These are phyloP conservation scores for Phytophthora idaei DNA, from an alignment of 352 stramenopile genomes.

Conservation along the genomic window DNA sequence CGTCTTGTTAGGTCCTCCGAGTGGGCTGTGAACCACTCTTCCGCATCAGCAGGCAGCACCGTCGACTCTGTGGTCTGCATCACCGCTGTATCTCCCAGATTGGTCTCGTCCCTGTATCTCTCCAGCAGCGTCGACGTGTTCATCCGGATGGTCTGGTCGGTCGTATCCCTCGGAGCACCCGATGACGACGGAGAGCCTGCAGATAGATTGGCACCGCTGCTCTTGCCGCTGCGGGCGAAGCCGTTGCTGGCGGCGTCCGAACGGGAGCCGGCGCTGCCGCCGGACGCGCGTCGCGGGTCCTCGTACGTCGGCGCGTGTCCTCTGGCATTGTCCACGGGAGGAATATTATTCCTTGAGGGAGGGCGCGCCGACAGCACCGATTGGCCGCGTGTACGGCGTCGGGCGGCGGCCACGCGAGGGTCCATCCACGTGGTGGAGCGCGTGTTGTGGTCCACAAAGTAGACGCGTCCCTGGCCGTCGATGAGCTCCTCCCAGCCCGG, in stretches of 20 bases:
- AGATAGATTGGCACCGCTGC: slow-evolving; percentile 27
- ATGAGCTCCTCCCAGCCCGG: slow-evolving; percentile 83
- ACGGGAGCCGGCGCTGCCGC: slow-evolving; percentile 18
- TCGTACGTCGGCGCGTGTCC: slow-evolving; percentile 30
- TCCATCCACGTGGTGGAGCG: slow-evolving; percentile 83
- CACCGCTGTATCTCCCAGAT: slow-evolving; percentile 29
- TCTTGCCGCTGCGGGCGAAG: slow-evolving; percentile 21
- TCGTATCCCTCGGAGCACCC: not conserved
- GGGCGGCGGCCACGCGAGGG: slow-evolving; percentile 51
- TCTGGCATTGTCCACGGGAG: not conserved
- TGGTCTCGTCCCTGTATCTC: slow-evolving; percentile 36
- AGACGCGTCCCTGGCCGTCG: slow-evolving; percentile 72
- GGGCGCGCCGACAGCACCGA: slow-evolving; percentile 22
- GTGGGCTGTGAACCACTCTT: slow-evolving; percentile 41
- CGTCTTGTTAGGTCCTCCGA: slow-evolving; percentile 20
- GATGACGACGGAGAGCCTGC: slow-evolving; percentile 25
- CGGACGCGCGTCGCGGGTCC: slow-evolving; percentile 17
- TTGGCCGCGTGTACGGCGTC: slow-evolving; percentile 24
- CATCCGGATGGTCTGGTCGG: slow-evolving; percentile 29
- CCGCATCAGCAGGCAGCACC: slow-evolving; percentile 24
- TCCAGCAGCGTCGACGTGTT: slow-evolving; percentile 39
- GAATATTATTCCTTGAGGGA: slow-evolving; percentile 6
- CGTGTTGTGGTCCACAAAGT: slow-evolving; percentile 86
- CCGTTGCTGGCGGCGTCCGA: slow-evolving; percentile 25
- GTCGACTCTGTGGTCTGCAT: slow-evolving; percentile 30